These are phyloP conservation scores for Colletotrichum sidae DNA, from an alignment of 2,329 filamentous ascomycete genomes.

Conservation along the genomic window DNA sequence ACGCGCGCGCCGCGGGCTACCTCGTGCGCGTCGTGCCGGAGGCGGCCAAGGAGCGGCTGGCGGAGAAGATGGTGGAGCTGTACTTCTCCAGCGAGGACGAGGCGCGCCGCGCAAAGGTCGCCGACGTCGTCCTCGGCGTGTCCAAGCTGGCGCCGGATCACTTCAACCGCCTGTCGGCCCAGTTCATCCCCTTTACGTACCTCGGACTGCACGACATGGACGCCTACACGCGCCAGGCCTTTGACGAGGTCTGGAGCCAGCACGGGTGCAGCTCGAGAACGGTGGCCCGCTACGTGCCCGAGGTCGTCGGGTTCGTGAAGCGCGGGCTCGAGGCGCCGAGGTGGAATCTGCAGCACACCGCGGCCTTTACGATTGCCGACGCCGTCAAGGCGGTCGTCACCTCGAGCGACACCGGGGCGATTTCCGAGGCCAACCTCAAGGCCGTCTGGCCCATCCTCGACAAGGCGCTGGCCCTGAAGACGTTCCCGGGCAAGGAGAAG, in stretches of 20 bases:
- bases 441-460: conserved; percentile 87
- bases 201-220: conserved; percentile 88
- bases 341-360: conserved; percentile 92
- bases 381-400: conserved; percentile 74
- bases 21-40: conserved; percentile 72
- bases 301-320: conserved; percentile 79
- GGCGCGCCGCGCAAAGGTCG: conserved; percentile 77
- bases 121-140: conserved; percentile 84
- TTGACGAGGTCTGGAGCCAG: conserved; percentile 87
- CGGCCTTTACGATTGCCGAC: conserved; percentile 83
- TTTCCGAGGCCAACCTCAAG: conserved; percentile 70
- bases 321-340: conserved; percentile 80
- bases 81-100: conserved; percentile 89
- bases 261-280: conserved; percentile 88
- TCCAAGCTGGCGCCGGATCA: conserved; percentile 90
- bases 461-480: conserved; percentile 86
- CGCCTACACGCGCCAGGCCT: conserved; percentile 82
- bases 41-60: conserved; percentile 62
- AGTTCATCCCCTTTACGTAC: conserved; percentile 88
- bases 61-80: conserved; percentile 68
- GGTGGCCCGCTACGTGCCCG: conserved; percentile 84
- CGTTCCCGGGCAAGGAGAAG: conserved; percentile 91
- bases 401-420: conserved; percentile 67
- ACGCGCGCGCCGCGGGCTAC: conserved; percentile 88
- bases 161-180: conserved; percentile 80